Base-by-base conservation (phyloP, 257 asterid genomes). In the Euphrasia confusa region DNA sequence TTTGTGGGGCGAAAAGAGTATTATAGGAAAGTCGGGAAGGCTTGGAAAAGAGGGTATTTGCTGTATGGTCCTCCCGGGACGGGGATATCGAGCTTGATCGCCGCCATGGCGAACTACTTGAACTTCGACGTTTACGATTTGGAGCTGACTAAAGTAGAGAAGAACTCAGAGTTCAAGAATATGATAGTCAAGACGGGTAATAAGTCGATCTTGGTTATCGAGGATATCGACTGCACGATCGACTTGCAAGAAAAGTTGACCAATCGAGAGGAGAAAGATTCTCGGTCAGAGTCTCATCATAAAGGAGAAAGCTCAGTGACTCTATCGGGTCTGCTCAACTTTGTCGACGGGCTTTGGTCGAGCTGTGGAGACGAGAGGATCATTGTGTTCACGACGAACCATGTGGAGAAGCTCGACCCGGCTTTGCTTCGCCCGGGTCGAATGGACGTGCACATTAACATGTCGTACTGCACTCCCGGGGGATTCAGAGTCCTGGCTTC, bases 31-130 rank as follows among this genome's bases (percentile, higher is more conserved):
- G 78, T 87, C 0, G 90, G 95, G 4, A 87, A 82, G 71, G 90
- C 95, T 0, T 86, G 92, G 89, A 87, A 84, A 61, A 74, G 95
- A 71, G 95, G 95, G 50, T 84, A 84, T 45, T 67, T 87, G 80
- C 17, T 87, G 78, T 80, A 84, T 58, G 95, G 93, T 8, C 95
- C 90, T 45, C 95, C 93, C 1, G 90, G 95, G 67, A 87, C 95
- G 0, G 93, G 90, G 8, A 84, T 84, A 75, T 87, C 95, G 15
- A 87, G 95, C 70, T 55, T 87, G 79, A 78, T 87, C 17, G 94
- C 95, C 1, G 90, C 95, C 10, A 82, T 87, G 74, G 95, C 95
- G 7, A 87, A 87, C 72, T 63, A 76, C 54, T 71, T 87, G 78
- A 80, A 82, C 4, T 87, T 84, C 10, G 88, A 87, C 63, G 72